Percentiles rank a stretch among this genome's conserved stretches.
Conservation (phyloP, 169 alveolate genomes). For the Plasmodium vivax region DNA sequence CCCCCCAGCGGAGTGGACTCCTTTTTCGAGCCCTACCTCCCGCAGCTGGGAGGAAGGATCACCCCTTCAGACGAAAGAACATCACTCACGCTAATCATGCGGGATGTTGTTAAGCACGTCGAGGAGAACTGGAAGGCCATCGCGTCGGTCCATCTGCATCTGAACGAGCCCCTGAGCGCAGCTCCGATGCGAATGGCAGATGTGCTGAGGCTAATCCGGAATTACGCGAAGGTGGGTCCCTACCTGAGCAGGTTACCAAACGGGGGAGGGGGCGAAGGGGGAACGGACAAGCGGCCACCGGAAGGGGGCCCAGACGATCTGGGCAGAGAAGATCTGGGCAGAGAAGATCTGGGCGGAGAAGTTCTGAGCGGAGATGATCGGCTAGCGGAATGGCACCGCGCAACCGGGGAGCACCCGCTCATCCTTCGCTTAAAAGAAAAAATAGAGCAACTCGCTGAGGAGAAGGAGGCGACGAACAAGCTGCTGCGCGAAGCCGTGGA, state of each 20-base stretch:
- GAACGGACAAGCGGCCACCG: neutral
- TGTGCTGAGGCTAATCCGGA: constrained; percentile 14
- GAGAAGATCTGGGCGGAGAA: no score
- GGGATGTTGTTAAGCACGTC: neutral
- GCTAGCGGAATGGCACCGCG: no score
- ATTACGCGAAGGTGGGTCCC: constrained; percentile 7
- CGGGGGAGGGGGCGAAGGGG: neutral
- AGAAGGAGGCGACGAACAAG: neutral
- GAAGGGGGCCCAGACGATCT: no score
- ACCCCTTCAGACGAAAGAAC: neutral
- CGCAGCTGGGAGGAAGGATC: neutral
- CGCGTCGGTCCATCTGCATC: neutral
- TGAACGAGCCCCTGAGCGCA: neutral
- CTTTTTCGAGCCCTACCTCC: neutral
- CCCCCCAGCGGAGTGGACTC: neutral
- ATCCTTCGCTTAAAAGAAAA: neutral
- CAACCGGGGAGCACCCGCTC: neutral
- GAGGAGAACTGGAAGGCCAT: neutral
- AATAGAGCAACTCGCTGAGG: neutral
- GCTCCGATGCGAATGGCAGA: neutral
- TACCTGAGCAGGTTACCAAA: neutral
- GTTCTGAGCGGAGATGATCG: no score
- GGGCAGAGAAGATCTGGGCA: no score
- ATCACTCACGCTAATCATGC: neutral
- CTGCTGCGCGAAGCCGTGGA: neutral